Evolutionary conservation across 441 rosid genomes (phyloP), one percentile per base, ranked within the genome.

Genomic region (Populus tomentosa): DNA sequence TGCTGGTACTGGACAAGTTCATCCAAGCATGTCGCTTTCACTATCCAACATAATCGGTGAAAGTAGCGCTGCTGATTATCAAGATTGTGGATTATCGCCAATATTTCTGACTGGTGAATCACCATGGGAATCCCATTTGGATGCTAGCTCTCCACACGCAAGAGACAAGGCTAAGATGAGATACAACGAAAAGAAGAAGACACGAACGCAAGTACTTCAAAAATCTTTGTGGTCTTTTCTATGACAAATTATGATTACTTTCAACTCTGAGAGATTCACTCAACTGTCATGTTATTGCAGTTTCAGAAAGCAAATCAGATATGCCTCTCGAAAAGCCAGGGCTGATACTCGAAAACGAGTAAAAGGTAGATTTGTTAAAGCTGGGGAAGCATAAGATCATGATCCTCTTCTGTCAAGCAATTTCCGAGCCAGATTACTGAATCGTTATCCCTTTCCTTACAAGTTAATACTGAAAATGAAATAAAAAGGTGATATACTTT

Each of bases 341-440:
- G 98, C 98, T 50, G 95, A 94, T 70, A 89, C 91, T 8, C 90
- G 98, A 80, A 94, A 90, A 78, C 84, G 97, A 7, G 97, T 90
- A 74, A 92, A 91, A 80, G 98, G 97, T 20, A 85, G 97, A 85
- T 94, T 94, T 82, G 97, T 92, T 73, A 92, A 94, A 85, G 92
- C 93, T 8, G 91, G 89, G 5, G 98, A 94, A 80, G 84, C 83
- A 38, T 88, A 89, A 81, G 97, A 90, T 67, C 88, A 85, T 82
- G 93, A 92, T 66, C 94, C 97, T 76, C 85, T 85, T 50, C 61
- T 20, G n/a, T 66, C 82, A 6, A 62, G 79, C 20, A 81, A 82
- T 65, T 80, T 73, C 67, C 82, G 78, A 81, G 74, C 71, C 24
- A 14, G 67, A 66, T 72, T 38, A 7, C 42, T 9, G 9, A 9